Base-by-base conservation (phyloP, 148 eudicot species). In the Camellia granthamiana region DNA sequence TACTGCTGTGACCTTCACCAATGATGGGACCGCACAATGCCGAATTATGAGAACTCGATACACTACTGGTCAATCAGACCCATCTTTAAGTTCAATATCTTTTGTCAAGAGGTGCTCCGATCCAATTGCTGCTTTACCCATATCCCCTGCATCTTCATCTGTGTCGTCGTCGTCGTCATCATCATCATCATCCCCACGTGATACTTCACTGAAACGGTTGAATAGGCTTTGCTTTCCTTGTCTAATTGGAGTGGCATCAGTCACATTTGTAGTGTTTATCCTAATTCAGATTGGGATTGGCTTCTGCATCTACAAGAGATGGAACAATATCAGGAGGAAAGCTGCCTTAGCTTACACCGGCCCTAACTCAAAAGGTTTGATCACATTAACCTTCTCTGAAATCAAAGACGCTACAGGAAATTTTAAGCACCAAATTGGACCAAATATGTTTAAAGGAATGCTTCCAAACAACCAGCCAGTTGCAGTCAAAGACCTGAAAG, bases 91-190 rank as follows among this genome's bases (percentile, higher is more conserved):
- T 51, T 85, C 89, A 10, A 61, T 84, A 46, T 88, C 94, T 63
- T 88, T 85, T 73, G 91, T 89, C n/a, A 91, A 88, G 86, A 86
- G 65, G 9, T 91, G 94, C 81, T 70, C 81, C 9, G 90, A 88
- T 81, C 94, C 94, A 7, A 47, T 85, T 23, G 91, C 94, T 8
- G 88, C 79, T 71, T 38, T 86, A 3, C 92, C 90, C 44, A 44
- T 44, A 16, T 4, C 43, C 23, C 85, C 86, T 21, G 21, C 69
- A 56, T 73, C 85, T 66, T 77, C 85, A 30, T 30, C 0, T 30
- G 38, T 30, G 38, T 30, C 38, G 0, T 30, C 30, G 1, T 30
- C 38, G 0, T 30, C 38, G 1, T 30, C 69, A 56, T 73, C 84
- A 61, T 77, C 85, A 14, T 46, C 64, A 16, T 62, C 78, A 2